phyloP scores from a whole-genome alignment of 108 stramenopile genomes.

The Conticribra weissflogii region DNA sequence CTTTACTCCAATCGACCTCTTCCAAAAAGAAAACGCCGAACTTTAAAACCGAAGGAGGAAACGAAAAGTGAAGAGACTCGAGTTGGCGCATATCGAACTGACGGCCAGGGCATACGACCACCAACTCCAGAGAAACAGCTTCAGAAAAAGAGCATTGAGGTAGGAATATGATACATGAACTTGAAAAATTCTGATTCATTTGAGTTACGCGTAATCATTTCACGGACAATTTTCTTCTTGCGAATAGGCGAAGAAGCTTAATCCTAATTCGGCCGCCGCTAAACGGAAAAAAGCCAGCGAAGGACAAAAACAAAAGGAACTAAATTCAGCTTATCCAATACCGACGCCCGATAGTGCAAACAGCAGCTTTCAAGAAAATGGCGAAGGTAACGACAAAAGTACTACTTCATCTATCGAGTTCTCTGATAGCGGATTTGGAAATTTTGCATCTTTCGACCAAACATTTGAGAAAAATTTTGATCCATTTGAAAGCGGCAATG shows the following conservation, averaged over 20 bases:
- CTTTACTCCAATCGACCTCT: slow-evolving; percentile 77
- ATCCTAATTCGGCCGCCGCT: slow-evolving; percentile 84
- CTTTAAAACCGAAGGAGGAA: slow-evolving; percentile 8
- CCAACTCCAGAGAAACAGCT: not conserved
- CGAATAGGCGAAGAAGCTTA: slow-evolving; percentile 77
- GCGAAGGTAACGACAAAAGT: not conserved
- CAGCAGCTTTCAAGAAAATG: slow-evolving; percentile 8
- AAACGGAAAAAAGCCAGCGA: slow-evolving; percentile 60
- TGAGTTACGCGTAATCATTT: no score
- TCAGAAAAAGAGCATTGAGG: slow-evolving; percentile 47
- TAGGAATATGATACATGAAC: no score
- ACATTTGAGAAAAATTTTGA: slow-evolving; percentile 37
- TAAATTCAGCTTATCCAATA: slow-evolving; percentile 9
- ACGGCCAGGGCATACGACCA: slow-evolving; percentile 69
- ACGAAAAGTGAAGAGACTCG: slow-evolving; percentile 39
- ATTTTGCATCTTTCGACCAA: slow-evolving; percentile 43
- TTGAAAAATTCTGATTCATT: no score
- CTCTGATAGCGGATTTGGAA: not conserved
- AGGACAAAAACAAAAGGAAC: slow-evolving; percentile 20
- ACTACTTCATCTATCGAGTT: not conserved
- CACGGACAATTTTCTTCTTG: no score
- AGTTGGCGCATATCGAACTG: slow-evolving; percentile 75
- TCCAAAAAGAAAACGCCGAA: slow-evolving; percentile 64
- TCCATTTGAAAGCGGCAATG: slow-evolving; percentile 13
- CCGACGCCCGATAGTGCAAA: slow-evolving; percentile 1